Base-by-base conservation (phyloP, 1,139 yeast genomes). In the Arxiozyma slooffiae region DNA sequence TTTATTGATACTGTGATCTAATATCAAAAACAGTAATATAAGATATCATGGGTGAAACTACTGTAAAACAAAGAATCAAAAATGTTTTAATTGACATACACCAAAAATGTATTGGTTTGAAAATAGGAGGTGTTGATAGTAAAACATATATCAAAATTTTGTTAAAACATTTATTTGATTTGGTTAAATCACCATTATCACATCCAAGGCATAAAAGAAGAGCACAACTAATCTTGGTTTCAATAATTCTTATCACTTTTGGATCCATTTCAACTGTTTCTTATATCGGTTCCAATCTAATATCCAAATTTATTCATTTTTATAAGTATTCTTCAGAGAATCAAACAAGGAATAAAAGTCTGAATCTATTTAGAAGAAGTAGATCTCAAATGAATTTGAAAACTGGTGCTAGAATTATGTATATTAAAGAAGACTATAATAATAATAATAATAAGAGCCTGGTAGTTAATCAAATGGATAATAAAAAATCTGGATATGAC, bases 361-460 rank as follows among this genome's bases (percentile, higher is more conserved):
- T 41, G 16, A 30, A 30, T 20, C 17, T 38, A 9, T 49, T 60
- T 48, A 54, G 60, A 43, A 53, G 66, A 41, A 58, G 64, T 16
- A 55, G 66, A 43, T 64, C 67, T 5, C 67, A 62, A 51, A 53
- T 57, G 48, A 55, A 55, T 44, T 52, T 79, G 56, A 75, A 73
- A 53, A 78, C 79, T 57, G 85, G 85, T 1, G 73, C 81, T 5
- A 69, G 85, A 55, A 82, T 79, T 55, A 72, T 80, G 54, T 75
- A 74, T 54, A 73, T 80, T 20, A 80, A 81, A 8, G 64, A 60
- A 47, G 46, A 38, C 3, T 26, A 39, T 16, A 21, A 34, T 20
- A 18, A 18, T 3, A 23, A 22, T n/a, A 8, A n/a, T 30, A 30
- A 14, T 30, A 30, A 30, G 6, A 30, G 7, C 3, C 9, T 14